A percentile compares a stretch with the other conserved stretches of the same genome.
Evolutionary conservation across 805 yeast genomes (phyloP).

Genomic region (Kodamaea kaohsiungensis): DNA sequence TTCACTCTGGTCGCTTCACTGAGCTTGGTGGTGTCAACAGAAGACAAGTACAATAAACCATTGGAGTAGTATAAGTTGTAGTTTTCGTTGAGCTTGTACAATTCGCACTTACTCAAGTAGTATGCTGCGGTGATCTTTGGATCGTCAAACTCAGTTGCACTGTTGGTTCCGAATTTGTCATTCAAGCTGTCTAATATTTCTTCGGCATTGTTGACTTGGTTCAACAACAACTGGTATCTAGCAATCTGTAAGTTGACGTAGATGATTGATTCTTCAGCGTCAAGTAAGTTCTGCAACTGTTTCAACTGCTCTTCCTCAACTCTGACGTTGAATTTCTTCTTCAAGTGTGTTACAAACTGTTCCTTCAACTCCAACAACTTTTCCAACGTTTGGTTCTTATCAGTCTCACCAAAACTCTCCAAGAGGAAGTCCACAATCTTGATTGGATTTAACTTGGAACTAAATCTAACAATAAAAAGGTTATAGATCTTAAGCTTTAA

Average conservation of each 20-base stretch:
- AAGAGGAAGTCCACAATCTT: slow-evolving; percentile 77
- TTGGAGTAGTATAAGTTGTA: slow-evolving; percentile 81
- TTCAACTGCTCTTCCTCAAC: slow-evolving; percentile 25
- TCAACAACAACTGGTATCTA: slow-evolving; percentile 59
- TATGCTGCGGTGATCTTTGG: slow-evolving; percentile 77
- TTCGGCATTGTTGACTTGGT: slow-evolving; percentile 57
- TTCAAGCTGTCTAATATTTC: slow-evolving; percentile 65
- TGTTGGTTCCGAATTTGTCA: slow-evolving; percentile 50
- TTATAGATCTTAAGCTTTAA: slow-evolving; percentile 68
- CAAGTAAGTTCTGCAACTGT: slow-evolving; percentile 32
- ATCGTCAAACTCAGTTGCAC: slow-evolving; percentile 31
- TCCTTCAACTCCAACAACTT: slow-evolving; percentile 36
- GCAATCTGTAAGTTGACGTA: slow-evolving; percentile 66
- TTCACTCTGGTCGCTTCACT: slow-evolving; percentile 33
- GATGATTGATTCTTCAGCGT: slow-evolving; percentile 56
- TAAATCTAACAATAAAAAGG: slow-evolving; percentile 66
- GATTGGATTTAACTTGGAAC: slow-evolving; percentile 73
- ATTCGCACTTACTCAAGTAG: slow-evolving; percentile 77
- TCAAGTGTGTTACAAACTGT: slow-evolving; percentile 25
- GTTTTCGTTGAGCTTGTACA: slow-evolving; percentile 72
- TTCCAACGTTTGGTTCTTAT: slow-evolving; percentile 29
- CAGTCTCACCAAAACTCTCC: slow-evolving; percentile 37
- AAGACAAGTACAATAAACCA: slow-evolving; percentile 78
- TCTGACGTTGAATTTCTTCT: slow-evolving; percentile 30
- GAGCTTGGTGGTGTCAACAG: slow-evolving; percentile 49